A percentile compares a stretch with the other conserved stretches of the same genome.
Conservation (phyloP, 2,329 filamentous ascomycete species). For the Calonectria pteridis region DNA sequence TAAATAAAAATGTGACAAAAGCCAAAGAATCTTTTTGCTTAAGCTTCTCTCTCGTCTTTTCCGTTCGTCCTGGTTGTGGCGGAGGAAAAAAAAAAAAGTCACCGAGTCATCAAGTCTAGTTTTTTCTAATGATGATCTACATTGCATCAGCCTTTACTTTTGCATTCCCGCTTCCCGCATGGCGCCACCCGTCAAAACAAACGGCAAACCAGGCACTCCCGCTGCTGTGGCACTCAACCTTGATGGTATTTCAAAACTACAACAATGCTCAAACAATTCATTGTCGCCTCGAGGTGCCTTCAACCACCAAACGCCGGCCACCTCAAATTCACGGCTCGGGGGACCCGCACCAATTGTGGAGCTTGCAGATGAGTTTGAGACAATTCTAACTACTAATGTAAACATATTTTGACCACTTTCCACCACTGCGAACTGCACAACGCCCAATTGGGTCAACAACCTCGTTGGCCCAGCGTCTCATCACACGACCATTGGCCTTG, state of each 20-base stretch:
- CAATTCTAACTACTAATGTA: neutral
- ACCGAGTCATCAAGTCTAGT: neutral
- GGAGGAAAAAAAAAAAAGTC: neutral
- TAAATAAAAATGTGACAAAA: too few species aligned
- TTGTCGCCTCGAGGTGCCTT: neutral
- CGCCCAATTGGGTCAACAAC: neutral
- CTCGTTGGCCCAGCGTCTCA: neutral
- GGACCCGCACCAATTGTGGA: neutral
- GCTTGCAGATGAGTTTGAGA: neutral
- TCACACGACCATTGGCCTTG: neutral
- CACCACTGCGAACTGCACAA: neutral
- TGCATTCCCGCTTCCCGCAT: constrained; percentile 3
- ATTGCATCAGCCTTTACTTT: constrained; percentile 13
- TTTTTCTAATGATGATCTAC: constrained; percentile 8
- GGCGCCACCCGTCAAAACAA: constrained; percentile 5
- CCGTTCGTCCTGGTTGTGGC: neutral
- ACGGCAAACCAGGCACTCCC: constrained; percentile 17
- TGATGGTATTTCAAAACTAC: neutral
- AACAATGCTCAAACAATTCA: neutral
- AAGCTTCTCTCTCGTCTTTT: neutral
- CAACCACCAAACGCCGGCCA: neutral
- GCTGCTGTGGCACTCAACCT: neutral
- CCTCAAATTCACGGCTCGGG: neutral
- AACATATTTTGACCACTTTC: neutral
- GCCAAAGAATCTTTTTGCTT: too few species aligned